Evolutionary conservation across 768 basidiomycete genomes (phyloP), one percentile per base, ranked within the genome.

Genomic region (Pisolithus sp.): DNA sequence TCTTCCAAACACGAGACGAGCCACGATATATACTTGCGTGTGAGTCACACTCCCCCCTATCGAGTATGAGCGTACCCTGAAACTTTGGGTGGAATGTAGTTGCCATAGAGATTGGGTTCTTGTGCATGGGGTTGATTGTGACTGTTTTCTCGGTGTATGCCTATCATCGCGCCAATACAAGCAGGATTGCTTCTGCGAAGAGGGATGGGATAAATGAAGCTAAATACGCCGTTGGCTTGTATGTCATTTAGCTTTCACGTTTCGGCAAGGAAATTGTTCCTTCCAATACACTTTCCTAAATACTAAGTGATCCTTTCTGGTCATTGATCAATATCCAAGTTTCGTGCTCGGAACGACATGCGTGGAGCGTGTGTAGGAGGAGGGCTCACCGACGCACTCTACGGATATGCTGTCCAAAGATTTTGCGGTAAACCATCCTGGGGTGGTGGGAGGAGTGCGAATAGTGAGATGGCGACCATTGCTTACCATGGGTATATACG

Each of bases 11-110:
- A 0, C 69, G 73, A 54, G 85, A 85, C 57, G 67, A 71, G 10
- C 83, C 83, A 6, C 73, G 79, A 3, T 86, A 78, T 59, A 65
- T 77, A 31, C 56, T 82, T 38, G 83, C 83, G 12, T 80, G 83
- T 83, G 60, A 56, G 80, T 75, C 38, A 3, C 48, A 7, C 13
- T 36, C 21, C 13, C 24, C 4, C 46, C 18, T 21, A 31, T 12
- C 28, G 21, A 18, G n/a, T 34, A 28, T 8, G 15, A 13, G 20
- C 34, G 5, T 21, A 3, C 8, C 34, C 4, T 46, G 31, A 7
- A 36, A 1, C 26, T 12, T 13, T 20, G 46, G 7, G n/a, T 6
- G n/a, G 7, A 7, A 3, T 20, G n/a, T 12, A 46, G 46, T 21
- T 5, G 46, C 46, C 28, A 36, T 36, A 15, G 28, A 36, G 10